phyloP scores from a whole-genome alignment of 805 yeast genomes.

The Ogataea saltuana region DNA sequence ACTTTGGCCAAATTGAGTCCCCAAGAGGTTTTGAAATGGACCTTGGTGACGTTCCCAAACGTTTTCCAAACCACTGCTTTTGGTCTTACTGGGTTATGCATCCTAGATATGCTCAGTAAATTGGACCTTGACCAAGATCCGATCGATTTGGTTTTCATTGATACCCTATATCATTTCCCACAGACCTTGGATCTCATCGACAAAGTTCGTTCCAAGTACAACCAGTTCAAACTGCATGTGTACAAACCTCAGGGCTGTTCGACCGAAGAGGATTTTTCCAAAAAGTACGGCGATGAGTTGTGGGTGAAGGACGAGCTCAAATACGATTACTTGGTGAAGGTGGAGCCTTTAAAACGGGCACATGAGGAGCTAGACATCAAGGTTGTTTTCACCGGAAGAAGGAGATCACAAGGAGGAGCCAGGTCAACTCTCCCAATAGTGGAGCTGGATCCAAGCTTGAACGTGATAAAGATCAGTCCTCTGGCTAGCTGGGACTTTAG shows the following conservation, averaged over 20 bases:
- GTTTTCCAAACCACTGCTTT: conserved; percentile 92
- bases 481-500: conserved; percentile 78
- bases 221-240: conserved; percentile 54
- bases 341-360: conserved; percentile 88
- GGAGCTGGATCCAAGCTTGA: conserved; percentile 70
- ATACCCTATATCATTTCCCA: conserved; percentile 92
- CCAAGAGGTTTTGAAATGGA: conserved; percentile 78
- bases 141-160: conserved; percentile 79
- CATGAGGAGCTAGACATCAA: conserved; percentile 69
- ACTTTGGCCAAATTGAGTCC: conserved; percentile 59
- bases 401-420: conserved; percentile 87
- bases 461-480: conserved; percentile 85
- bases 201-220: conserved; percentile 57
- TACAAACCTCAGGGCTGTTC: conserved; percentile 63
- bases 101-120: conserved; percentile 76
- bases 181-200: conserved; percentile 80
- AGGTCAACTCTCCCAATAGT: conserved; percentile 70
- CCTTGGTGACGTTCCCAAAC: conserved; percentile 77
- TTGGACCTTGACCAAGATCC: conserved; percentile 38
- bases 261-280: conserved; percentile 63
- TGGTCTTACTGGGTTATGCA: conserved; percentile 89
- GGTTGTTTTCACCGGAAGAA: conserved; percentile 90
- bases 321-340: conserved; percentile 87
- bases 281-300: conserved; percentile 67
- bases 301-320: conserved; percentile 83